Percentiles rank a stretch among this genome's conserved stretches.
Conservation (phyloP, 2,329 filamentous ascomycete genomes). For the Didymella exigua region DNA sequence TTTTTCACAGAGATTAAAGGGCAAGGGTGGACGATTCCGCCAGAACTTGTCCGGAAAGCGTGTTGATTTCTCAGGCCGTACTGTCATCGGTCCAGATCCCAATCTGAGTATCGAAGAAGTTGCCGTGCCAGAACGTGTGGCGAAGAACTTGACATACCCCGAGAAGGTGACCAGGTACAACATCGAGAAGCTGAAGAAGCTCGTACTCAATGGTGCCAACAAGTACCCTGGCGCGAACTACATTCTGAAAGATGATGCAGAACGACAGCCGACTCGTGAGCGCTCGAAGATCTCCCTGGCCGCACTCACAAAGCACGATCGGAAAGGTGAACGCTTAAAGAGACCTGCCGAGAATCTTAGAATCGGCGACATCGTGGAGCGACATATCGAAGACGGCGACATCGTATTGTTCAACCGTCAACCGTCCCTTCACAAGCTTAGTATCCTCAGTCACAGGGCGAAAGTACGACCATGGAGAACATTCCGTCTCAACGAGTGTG, state of each 20-base stretch:
- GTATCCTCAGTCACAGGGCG: conserved; percentile 94
- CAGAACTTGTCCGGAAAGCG: conserved; percentile 97
- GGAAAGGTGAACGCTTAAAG: conserved; percentile 65
- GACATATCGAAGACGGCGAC: conserved; percentile 93
- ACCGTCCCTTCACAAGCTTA: conserved; percentile 95
- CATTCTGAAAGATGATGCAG: conserved; percentile 67
- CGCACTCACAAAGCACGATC: conserved; percentile 44
- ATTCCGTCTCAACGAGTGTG: conserved; percentile 96
- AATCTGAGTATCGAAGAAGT: conserved; percentile 94
- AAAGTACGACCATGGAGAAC: conserved; percentile 95
- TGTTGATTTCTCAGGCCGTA: conserved; percentile 96
- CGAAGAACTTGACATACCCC: conserved; percentile 94
- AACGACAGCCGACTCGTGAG: conserved; percentile 52
- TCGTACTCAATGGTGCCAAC: conserved; percentile 75
- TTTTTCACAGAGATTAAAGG: conserved; percentile 93
- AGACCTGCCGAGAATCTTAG: conserved; percentile 74
- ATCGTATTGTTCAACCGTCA: conserved; percentile 98
- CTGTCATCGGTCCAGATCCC: conserved; percentile 96
- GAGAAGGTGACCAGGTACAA: conserved; percentile 87
- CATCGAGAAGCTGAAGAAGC: conserved; percentile 75
- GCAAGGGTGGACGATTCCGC: conserved; percentile 95
- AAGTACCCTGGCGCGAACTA: conserved; percentile 89
- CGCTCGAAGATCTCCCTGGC: conserved; percentile 74
- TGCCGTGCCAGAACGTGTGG: conserved; percentile 87
- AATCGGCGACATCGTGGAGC: conserved; percentile 87